Conservation (phyloP, 192 early-diverging fungal genomes). For the Coemansia sp. region DNA sequence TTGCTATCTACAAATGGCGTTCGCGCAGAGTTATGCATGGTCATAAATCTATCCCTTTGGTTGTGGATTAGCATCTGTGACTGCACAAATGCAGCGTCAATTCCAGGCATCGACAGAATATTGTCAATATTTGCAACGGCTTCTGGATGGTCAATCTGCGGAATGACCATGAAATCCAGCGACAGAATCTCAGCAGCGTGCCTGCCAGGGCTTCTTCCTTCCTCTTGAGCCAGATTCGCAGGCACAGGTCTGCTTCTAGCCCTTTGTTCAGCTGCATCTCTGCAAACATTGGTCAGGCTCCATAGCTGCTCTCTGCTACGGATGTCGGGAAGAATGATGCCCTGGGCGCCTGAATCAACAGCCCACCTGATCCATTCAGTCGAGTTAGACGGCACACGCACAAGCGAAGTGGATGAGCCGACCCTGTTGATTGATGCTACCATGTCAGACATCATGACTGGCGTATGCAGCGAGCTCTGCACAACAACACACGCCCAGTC, state of each 20-base stretch:
- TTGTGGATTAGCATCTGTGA: not conserved
- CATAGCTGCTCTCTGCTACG: constrained; percentile 35
- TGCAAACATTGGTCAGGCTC: constrained; percentile 15
- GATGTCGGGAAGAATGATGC: constrained; percentile 38
- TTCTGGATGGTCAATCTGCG: constrained; percentile 40
- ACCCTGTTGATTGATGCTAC: constrained; percentile 35
- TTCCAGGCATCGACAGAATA: constrained; percentile 41
- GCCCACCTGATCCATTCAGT: constrained; percentile 42
- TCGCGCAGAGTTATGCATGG: constrained; percentile 1
- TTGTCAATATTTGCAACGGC: constrained; percentile 28
- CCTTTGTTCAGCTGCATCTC: not conserved
- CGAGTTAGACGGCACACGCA: constrained; percentile 40
- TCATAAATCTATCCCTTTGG: not conserved
- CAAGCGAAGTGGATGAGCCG: constrained; percentile 27
- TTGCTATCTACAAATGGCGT: not conserved
- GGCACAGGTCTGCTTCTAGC: not conserved
- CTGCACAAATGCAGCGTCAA: constrained; percentile 43
- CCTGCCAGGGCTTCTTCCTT: constrained; percentile 2
- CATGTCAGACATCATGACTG: constrained; percentile 45
- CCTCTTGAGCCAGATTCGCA: not conserved
- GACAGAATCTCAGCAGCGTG: not conserved
- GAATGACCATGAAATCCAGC: constrained; percentile 24
- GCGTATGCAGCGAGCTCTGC: constrained; percentile 30
- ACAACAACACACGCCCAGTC: constrained; percentile 50
- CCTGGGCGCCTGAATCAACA: constrained; percentile 44